These are phyloP conservation scores for Colletotrichum melonis DNA, from an alignment of 2,329 filamentous ascomycete genomes.

Conservation along the genomic window DNA sequence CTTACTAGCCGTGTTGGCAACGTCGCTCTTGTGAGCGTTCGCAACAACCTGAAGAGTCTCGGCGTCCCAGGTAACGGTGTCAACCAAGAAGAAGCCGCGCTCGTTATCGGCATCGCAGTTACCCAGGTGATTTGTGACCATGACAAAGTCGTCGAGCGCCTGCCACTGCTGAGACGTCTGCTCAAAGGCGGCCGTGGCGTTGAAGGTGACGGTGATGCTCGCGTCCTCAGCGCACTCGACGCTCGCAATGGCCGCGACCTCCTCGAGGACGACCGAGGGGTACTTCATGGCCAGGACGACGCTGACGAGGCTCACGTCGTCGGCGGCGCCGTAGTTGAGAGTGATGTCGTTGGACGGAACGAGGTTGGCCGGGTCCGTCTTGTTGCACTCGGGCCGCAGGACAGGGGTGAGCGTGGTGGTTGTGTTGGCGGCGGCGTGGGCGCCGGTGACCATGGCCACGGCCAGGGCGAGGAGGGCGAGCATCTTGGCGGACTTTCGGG, in stretches of 20 bases:
- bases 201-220: conserved; percentile 49
- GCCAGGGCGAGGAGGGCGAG: conserved; percentile 25
- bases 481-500: conserved; percentile 7
- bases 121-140: conserved; percentile 40
- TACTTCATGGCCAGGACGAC: conserved; percentile 62
- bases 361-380: conserved; percentile 23
- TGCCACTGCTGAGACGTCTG: conserved; percentile 38
- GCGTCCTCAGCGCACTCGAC: conserved; percentile 64
- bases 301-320: conserved; percentile 60
- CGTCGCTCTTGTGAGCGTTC: conserved; percentile 39
- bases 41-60: conserved; percentile 37
- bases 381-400: conserved; percentile 14
- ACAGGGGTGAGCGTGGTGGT: conserved; percentile 19
- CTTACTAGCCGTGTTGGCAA: conserved; percentile 39
- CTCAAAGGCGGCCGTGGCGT: conserved; percentile 34
- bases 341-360: conserved; percentile 52
- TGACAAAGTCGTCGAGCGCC: conserved; percentile 38
- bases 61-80: conserved; percentile 31
- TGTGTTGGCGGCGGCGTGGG: conserved; percentile 22
- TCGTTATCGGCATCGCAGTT: conserved; percentile 38
- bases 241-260: conserved; percentile 61
- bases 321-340: conserved; percentile 39
- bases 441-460: conserved; percentile 17
- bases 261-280: conserved; percentile 39
- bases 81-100: conserved; percentile 40